Evolutionary conservation across 768 basidiomycete species (phyloP).

Genomic region (Amanita exitialis): DNA sequence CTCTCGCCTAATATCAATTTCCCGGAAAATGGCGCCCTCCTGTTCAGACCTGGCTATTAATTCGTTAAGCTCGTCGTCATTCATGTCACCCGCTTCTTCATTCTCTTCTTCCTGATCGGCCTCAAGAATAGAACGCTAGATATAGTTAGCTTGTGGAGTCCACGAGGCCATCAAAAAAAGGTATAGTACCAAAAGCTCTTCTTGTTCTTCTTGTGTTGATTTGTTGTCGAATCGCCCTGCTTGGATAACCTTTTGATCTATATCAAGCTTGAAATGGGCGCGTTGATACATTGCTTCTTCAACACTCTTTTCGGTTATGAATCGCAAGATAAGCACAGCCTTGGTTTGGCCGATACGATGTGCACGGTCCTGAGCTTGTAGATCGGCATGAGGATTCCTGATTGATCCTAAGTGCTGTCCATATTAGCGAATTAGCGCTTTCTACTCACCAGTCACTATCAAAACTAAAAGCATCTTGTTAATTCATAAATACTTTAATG

Average conservation of each 20-base stretch:
- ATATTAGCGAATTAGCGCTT: not conserved
- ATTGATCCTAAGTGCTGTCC: not conserved
- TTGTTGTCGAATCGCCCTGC: conserved; percentile 99
- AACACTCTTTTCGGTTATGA: conserved; percentile 97
- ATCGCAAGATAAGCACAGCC: conserved; percentile 90
- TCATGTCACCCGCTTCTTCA: conserved; percentile 87
- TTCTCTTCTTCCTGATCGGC: conserved; percentile 86
- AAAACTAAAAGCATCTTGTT: conserved; percentile 35
- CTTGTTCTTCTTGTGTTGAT: conserved; percentile 95
- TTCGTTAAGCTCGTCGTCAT: conserved; percentile 90
- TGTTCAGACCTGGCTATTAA: conserved; percentile 80
- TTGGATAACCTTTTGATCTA: conserved; percentile 99
- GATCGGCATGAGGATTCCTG: conserved; percentile 97
- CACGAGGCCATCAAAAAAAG: conserved; percentile 4
- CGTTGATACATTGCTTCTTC: conserved; percentile 97
- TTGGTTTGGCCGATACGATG: conserved; percentile 99
- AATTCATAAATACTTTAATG: not conserved
- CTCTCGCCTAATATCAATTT: conserved; percentile 77
- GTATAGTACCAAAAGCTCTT: conserved; percentile 77
- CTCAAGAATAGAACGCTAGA: conserved; percentile 80
- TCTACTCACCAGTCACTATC: conserved; percentile 59
- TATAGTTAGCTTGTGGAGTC: conserved; percentile 7
- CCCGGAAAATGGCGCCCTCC: conserved; percentile 66
- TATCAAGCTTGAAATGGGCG: conserved; percentile 92
- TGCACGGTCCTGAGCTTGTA: conserved; percentile 98